Base-by-base conservation (phyloP, 2,329 filamentous ascomycete genomes). In the Sordariomycetes sp. region DNA sequence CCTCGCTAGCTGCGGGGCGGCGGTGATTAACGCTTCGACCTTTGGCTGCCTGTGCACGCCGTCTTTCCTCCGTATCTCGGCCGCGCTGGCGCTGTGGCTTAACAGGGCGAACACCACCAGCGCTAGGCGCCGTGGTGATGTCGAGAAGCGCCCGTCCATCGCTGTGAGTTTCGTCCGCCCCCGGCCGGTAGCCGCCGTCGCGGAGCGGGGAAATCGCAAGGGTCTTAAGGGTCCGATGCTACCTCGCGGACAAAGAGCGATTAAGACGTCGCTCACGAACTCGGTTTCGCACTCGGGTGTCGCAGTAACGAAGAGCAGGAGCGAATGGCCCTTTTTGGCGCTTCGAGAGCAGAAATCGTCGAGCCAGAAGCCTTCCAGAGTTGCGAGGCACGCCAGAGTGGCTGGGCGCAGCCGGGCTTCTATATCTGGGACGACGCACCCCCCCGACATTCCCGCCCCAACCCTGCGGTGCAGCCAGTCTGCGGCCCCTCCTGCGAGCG, bases 121-220 rank as follows among this genome's bases (percentile, higher is more conserved):
- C 20, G 46, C 46, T 4, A 50, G 20, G 8, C 22, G 46, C 46
- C 46, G 12, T 50, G 46, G 46, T 22, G 22, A 40, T 46, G 34
- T 24, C 22, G 12, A 37, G 18, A n/a, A 25, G 10, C 4, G 18
- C 22, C 22, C 18, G n/a, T 22, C 22, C 46, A 50, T 50, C 12
- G 20, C 46, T 8, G 46, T 22, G n/a, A 50, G 6, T 43, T n/a
- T 43, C 18, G 12, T 50, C 46, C 22, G 20, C 12, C 46, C 46
- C 46, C 20, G n/a, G 5, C 11, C 46, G 7, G 6, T 11, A 52
- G 65, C 61, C 67, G 58, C 65, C 56, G 59, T 10, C 20, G n/a
- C 20, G 46, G 20, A 20, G 46, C 20, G 46, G 18, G 46, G 46
- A 24, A 50, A 46, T n/a, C 40, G 4, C 8, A 32, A 32, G 28